phyloP scores from a whole-genome alignment of 495 filamentous ascomycete genomes.

The Penicillium manginii region DNA sequence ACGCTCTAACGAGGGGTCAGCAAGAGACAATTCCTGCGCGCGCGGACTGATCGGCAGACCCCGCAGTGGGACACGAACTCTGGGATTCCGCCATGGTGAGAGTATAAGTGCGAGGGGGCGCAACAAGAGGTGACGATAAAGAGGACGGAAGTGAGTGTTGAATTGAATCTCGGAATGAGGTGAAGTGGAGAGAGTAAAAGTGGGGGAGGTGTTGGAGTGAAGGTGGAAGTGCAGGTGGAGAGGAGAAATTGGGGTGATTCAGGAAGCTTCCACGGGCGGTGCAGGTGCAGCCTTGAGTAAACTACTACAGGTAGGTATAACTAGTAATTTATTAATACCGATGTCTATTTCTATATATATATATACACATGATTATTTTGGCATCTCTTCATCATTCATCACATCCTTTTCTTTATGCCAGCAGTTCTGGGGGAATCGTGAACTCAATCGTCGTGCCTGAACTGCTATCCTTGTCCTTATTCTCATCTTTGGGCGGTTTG shows the following conservation, averaged over 20 bases:
- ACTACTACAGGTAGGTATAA: too few relatives aligned
- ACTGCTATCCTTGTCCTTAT: constrained; percentile 21
- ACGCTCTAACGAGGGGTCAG: constrained; percentile 47
- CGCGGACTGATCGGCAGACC: constrained; percentile 30
- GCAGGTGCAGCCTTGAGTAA: constrained; percentile 11
- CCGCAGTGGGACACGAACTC: constrained; percentile 40
- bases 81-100: constrained; percentile 41
- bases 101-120: neutral
- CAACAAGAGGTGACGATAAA: neutral
- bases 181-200: constrained; percentile 9
- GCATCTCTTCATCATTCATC: constrained; percentile 4
- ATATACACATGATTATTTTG: constrained; percentile 7
- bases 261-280: constrained; percentile 49
- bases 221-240: constrained; percentile 5
- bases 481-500: constrained; percentile 16
- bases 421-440: constrained; percentile 42
- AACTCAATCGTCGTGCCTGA: constrained; percentile 37
- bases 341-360: constrained; percentile 20
- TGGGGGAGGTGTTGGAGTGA: constrained; percentile 14
- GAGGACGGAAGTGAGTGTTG: neutral
- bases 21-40: constrained; percentile 12
- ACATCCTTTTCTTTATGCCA: constrained; percentile 30
- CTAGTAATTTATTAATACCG: too few relatives aligned
- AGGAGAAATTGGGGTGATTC: constrained; percentile 30
- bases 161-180: neutral